A percentile compares a stretch with the other conserved stretches of the same genome.
phyloP scores from a whole-genome alignment of 495 filamentous ascomycete genomes.

The Trichoderma asperelloides region DNA sequence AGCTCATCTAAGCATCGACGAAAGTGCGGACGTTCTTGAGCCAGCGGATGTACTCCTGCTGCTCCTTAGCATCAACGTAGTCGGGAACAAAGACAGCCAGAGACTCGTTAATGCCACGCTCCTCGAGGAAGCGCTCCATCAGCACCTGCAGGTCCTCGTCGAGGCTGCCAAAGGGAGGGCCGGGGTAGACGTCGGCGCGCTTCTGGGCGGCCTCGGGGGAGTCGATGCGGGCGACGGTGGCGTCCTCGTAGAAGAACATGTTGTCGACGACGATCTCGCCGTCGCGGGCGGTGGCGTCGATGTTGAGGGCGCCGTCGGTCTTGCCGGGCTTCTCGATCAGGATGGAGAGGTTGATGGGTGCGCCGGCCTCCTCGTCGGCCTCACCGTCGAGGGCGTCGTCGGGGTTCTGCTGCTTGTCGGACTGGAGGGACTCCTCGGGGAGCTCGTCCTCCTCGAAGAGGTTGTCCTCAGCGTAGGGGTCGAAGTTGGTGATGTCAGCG shows the following conservation, averaged over 20 bases:
- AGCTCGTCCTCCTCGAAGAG: constrained; percentile 22
- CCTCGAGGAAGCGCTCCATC: constrained; percentile 89
- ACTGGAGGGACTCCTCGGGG: constrained; percentile 19
- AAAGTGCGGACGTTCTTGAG: constrained; percentile 76
- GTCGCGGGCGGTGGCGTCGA: constrained; percentile 82
- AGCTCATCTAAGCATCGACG: constrained; percentile 49
- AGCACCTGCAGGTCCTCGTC: constrained; percentile 92
- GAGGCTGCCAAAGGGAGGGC: constrained; percentile 86
- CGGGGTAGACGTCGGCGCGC: constrained; percentile 71
- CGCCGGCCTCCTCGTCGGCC: constrained; percentile 45
- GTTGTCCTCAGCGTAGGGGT: constrained; percentile 48
- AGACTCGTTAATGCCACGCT: constrained; percentile 80
- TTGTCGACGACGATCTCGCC: constrained; percentile 85
- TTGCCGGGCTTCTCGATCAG: constrained; percentile 71
- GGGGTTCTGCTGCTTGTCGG: constrained; percentile 41
- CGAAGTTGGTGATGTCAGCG: constrained; percentile 71
- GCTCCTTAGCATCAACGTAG: constrained; percentile 98
- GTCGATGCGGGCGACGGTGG: constrained; percentile 54
- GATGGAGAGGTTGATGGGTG: constrained; percentile 78
- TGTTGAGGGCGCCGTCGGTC: constrained; percentile 65
- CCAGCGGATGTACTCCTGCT: constrained; percentile 94
- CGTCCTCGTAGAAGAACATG: constrained; percentile 73
- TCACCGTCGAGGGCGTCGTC: constrained; percentile 37
- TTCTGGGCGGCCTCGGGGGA: constrained; percentile 36
- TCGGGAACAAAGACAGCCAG: constrained; percentile 88